Conservation (phyloP, 2,329 filamentous ascomycete genomes). For the Ophiocordyceps camponoti-rufipedis region DNA sequence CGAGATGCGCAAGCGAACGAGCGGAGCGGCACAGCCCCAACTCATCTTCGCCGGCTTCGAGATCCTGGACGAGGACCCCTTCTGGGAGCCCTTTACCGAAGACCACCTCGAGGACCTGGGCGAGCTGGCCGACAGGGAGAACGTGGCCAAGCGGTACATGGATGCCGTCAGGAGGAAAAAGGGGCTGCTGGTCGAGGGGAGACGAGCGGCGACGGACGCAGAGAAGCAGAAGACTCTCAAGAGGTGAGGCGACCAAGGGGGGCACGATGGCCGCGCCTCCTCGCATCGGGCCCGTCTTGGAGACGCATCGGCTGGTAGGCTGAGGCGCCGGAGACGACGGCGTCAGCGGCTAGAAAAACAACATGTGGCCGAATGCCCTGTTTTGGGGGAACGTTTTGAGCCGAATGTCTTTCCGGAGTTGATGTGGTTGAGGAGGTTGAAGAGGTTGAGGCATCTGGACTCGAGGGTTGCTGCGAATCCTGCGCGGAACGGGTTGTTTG, state of each 20-base stretch:
- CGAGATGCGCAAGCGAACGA: conserved; percentile 89
- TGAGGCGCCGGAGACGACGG: neutral
- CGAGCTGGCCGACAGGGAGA: conserved; percentile 83
- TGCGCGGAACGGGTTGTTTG: no score
- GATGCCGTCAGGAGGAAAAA: conserved; percentile 75
- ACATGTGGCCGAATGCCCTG: no score
- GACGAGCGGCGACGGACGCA: conserved; percentile 62
- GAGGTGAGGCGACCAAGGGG: conserved; percentile 17
- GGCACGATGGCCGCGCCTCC: neutral
- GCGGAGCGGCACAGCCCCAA: conserved; percentile 79
- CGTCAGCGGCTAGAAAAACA: no score
- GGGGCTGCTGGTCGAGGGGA: conserved; percentile 67
- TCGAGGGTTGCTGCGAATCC: neutral
- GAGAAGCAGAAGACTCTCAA: conserved; percentile 74
- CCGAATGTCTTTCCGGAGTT: no score
- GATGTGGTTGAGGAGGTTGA: neutral
- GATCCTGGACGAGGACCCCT: conserved; percentile 84
- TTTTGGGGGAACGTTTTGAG: no score
- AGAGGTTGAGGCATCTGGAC: neutral
- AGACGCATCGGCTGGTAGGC: neutral
- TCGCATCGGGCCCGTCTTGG: neutral
- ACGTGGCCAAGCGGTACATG: conserved; percentile 92
- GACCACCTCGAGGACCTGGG: conserved; percentile 93
- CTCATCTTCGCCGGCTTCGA: conserved; percentile 88
- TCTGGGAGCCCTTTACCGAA: conserved; percentile 94